Percentiles rank a stretch among this genome's conserved stretches.
Evolutionary conservation across 345 rosid species (phyloP).

Genomic region (Rhizophora apiculata): DNA sequence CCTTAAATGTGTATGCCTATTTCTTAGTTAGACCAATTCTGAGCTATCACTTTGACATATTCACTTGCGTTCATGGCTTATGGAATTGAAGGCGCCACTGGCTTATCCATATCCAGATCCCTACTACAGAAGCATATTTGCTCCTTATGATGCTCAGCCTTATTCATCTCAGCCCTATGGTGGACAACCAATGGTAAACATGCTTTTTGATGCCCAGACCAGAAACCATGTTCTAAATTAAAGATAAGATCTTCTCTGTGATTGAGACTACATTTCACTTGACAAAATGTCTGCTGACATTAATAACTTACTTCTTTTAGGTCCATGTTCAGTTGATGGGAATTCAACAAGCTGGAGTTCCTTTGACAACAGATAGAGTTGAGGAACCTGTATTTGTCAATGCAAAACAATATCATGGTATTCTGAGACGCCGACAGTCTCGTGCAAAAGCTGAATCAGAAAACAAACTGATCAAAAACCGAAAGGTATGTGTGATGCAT

Average conservation of each 20-base stretch:
- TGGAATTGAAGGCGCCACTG: constrained; percentile 57
- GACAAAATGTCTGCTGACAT: neutral
- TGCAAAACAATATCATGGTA: constrained; percentile 97
- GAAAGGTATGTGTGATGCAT: constrained; percentile 49
- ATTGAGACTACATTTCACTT: neutral
- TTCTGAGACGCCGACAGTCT: constrained; percentile 87
- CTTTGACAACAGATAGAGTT: constrained; percentile 83
- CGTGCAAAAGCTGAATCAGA: constrained; percentile 93
- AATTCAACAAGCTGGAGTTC: constrained; percentile 96
- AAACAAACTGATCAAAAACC: constrained; percentile 57
- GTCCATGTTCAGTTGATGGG: constrained; percentile 95
- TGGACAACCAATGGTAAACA: constrained; percentile 68
- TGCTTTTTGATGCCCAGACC: constrained; percentile 2
- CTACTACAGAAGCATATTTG: constrained; percentile 87
- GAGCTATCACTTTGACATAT: constrained; percentile 15
- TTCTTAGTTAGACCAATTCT: neutral
- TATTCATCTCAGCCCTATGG: constrained; percentile 76
- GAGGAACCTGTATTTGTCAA: constrained; percentile 98
- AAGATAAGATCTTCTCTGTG: neutral
- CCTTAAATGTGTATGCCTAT: neutral
- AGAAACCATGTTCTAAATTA: neutral
- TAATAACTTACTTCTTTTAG: constrained; percentile 29
- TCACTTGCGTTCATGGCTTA: constrained; percentile 24
- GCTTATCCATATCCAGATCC: constrained; percentile 92
- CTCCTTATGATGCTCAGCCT: constrained; percentile 66